Base-by-base conservation (phyloP, 2,329 filamentous ascomycete genomes). In the Blumeria graminis region DNA sequence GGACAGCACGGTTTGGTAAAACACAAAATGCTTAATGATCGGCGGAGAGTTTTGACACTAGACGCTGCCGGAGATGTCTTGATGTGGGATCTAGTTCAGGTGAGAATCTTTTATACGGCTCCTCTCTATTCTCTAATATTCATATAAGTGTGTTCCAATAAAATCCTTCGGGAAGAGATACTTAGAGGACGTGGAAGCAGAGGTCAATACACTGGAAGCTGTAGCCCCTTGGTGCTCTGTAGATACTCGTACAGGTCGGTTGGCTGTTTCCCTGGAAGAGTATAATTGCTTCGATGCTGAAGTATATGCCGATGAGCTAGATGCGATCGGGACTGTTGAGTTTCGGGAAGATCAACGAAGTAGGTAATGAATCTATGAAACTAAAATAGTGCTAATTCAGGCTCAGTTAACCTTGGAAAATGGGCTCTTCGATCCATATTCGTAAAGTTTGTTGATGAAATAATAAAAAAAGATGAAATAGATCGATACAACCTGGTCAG, bases 231-330 rank as follows among this genome's bases (percentile, higher is more conserved):
- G 92, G 92, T 98, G 92, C 66, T 86, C 86, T 1, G 84, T 96
- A 56, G 88, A 98, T 65, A 89, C 90, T 18, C 83, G 90, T 62
- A 96, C 90, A 4, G 92, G 92, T 38, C 87, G 86, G 60, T 72
- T 98, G 56, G 90, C 88, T 1, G 90, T 95, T 3, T 82, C 93
- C 16, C 69, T 98, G 16, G 92, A 98, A 65, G 86, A 89, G 43
- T 93, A 92, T 64, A 93, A 93, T 62, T 95, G 89, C 67, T 98
- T 98, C 63, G 92, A 98, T 69, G 92, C 89, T 14, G 92, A 98
- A 65, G 84, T 94, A 68, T 98, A 98, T 67, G 90, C 88, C 0
- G 92, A 98, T 66, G 89, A 96, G 69, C 71, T 93, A 38, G 74
- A 81, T 43, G 63, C 90, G 56, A 76, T 84, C 10, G 82, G 87